These are phyloP conservation scores for Entophlyctis helioformis DNA, from an alignment of 192 early-diverging fungal genomes.

Conservation along the genomic window DNA sequence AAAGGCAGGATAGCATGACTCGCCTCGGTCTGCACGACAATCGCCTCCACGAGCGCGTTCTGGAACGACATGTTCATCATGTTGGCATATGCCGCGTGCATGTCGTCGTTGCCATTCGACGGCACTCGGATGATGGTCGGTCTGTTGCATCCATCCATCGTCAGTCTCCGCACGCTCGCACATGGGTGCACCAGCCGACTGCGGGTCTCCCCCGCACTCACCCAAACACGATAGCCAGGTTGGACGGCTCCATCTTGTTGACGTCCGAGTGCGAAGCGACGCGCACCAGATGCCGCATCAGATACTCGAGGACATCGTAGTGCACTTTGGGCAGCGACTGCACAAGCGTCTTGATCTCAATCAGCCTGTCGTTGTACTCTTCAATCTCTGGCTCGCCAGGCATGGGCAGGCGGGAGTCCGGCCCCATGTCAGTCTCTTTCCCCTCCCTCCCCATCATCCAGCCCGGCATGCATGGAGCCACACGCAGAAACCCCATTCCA, in stretches of 20 bases:
- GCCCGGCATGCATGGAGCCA: too few species aligned
- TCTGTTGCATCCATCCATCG: constrained; percentile 1
- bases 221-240: constrained; percentile 50
- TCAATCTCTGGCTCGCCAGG: too few species aligned
- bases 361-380: constrained; percentile 60
- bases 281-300: constrained; percentile 35
- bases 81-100: constrained; percentile 18
- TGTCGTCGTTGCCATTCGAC: constrained; percentile 22
- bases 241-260: constrained; percentile 51
- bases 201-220: not conserved
- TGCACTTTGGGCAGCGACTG: constrained; percentile 37
- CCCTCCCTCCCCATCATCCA: too few species aligned
- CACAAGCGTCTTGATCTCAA: constrained; percentile 52
- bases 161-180: too few species aligned
- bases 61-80: constrained; percentile 42
- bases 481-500: too few species aligned
- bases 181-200: not conserved
- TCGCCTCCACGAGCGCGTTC: constrained; percentile 32
- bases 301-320: constrained; percentile 35
- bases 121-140: constrained; percentile 26
- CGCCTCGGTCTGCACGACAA: constrained; percentile 32
- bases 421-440: too few species aligned
- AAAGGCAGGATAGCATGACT: too few species aligned
- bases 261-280: constrained; percentile 26
- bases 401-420: too few species aligned